Evolutionary conservation across 805 yeast genomes (phyloP), one percentile per base, ranked within the genome.

Genomic region (Candida gorgasii): DNA sequence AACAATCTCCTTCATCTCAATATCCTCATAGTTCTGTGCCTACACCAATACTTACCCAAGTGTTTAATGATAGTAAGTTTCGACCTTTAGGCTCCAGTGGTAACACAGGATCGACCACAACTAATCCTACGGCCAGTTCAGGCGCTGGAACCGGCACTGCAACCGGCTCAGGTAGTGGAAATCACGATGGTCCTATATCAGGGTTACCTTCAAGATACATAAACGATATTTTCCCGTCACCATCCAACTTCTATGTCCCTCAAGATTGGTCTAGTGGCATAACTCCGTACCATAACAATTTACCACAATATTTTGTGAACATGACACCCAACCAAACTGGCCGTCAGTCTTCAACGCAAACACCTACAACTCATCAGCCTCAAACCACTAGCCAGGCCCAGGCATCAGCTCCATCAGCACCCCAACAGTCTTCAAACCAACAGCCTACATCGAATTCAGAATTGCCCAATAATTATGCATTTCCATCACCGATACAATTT

Each of bases 201-300:
- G 82, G 80, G 0, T 64, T 86, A 17, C 90, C 95, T 2, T 78
- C 86, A 2, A 72, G 85, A 39, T 86, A 81, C 52, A 79, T 85
- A 31, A 75, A 75, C 45, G 95, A 86, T 52, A 68, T 84, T 57
- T 80, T 87, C 53, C 90, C 89, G 22, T 84, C 92, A 5, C 96
- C 96, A 0, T 77, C 82, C n/a, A 84, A 78, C 48, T 80, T 82
- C 51, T 86, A 84, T 53, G 77, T 81, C 5, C 72, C 79, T 2
- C 75, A 67, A 36, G 75, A 70, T 38, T 70, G 75, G 75, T 46
- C 57, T 20, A 56, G 68, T 12, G 71, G 73, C 0, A 60, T 65
- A 55, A 67, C 75, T 1, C 73, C 73, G 17, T 59, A 56, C 35
- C 58, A 61, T 39, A 46, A 52, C n/a, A 58, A 54, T 34, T 48